A percentile compares a stretch with the other conserved stretches of the same genome.
phyloP scores from a whole-genome alignment of 2,329 filamentous ascomycete genomes.

The Fusarium albosuccineum region DNA sequence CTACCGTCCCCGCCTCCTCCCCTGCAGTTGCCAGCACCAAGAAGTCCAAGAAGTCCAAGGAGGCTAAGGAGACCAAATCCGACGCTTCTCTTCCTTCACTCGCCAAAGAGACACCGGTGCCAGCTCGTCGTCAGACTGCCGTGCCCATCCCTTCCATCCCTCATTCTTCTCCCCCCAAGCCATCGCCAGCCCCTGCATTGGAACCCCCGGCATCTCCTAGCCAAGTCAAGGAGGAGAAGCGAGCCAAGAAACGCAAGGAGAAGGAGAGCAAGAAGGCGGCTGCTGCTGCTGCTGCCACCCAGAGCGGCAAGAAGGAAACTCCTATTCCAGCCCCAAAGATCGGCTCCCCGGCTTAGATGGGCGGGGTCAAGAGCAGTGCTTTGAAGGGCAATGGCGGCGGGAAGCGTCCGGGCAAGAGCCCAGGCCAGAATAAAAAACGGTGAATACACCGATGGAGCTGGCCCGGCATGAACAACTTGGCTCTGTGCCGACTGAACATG shows the following conservation, averaged over 20 bases:
- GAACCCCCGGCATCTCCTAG: slow-evolving; percentile 37
- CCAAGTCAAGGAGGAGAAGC: slow-evolving; percentile 46
- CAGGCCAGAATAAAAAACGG: not conserved
- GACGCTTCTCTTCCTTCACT: slow-evolving; percentile 28
- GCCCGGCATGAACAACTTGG: too few species aligned
- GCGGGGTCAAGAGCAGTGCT: slow-evolving; percentile 3
- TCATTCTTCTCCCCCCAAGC: slow-evolving; percentile 45
- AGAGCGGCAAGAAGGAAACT: slow-evolving; percentile 44
- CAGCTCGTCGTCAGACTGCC: slow-evolving; percentile 46
- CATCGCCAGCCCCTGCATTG: slow-evolving; percentile 41
- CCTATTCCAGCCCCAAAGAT: slow-evolving; percentile 45
- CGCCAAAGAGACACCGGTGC: slow-evolving; percentile 46
- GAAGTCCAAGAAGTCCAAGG: slow-evolving; percentile 48
- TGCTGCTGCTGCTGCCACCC: slow-evolving; percentile 28
- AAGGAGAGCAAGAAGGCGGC: slow-evolving; percentile 41
- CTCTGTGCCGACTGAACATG: not conserved
- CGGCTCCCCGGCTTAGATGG: slow-evolving; percentile 42
- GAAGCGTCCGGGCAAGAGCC: not conserved
- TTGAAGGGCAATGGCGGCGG: slow-evolving; percentile 6
- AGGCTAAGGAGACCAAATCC: slow-evolving; percentile 49
- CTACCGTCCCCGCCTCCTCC: slow-evolving; percentile 46
- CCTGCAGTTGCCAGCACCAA: slow-evolving; percentile 35
- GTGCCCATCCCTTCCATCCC: slow-evolving; percentile 55
- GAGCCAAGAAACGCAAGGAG: slow-evolving; percentile 49
- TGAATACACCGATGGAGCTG: not conserved